Evolutionary conservation across 202 grass and related monocot genomes (phyloP).

Genomic region (Bolboschoenoplectus hybrid): DNA sequence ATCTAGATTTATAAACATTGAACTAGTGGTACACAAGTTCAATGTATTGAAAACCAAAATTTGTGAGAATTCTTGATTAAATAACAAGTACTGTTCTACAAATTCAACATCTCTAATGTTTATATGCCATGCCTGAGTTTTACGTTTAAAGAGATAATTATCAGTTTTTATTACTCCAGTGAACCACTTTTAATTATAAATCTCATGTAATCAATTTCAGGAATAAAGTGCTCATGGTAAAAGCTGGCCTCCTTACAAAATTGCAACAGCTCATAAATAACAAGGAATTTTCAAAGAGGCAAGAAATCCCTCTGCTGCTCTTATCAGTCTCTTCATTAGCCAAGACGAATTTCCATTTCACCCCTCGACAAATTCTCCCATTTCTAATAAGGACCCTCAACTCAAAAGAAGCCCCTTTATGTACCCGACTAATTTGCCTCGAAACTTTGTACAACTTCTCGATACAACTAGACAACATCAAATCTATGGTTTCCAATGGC

Average conservation of each 20-base stretch:
- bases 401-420: conserved; percentile 31
- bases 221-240: conserved; percentile 73
- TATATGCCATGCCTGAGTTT: background rate
- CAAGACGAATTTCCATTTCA: conserved; percentile 67
- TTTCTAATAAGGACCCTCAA: conserved; percentile 51
- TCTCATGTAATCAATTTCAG: conserved; percentile 50
- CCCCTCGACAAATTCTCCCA: conserved; percentile 54
- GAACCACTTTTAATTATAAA: background rate
- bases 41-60: background rate
- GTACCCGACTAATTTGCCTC: conserved; percentile 51
- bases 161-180: background rate
- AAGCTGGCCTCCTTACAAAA: conserved; percentile 69
- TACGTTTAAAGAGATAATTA: background rate
- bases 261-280: conserved; percentile 45
- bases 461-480: conserved; percentile 62
- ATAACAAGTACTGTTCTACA: background rate
- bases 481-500: conserved; percentile 57
- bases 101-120: background rate
- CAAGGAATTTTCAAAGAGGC: conserved; percentile 41
- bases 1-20: background rate
- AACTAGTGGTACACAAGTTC: background rate
- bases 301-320: conserved; percentile 56
- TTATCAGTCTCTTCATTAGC: conserved; percentile 69
- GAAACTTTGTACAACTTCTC: conserved; percentile 74
- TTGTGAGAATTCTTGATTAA: background rate